Percentiles rank a stretch among this genome's conserved stretches.
phyloP scores from a whole-genome alignment of 768 basidiomycete genomes.

The Scleroderma bovista region DNA sequence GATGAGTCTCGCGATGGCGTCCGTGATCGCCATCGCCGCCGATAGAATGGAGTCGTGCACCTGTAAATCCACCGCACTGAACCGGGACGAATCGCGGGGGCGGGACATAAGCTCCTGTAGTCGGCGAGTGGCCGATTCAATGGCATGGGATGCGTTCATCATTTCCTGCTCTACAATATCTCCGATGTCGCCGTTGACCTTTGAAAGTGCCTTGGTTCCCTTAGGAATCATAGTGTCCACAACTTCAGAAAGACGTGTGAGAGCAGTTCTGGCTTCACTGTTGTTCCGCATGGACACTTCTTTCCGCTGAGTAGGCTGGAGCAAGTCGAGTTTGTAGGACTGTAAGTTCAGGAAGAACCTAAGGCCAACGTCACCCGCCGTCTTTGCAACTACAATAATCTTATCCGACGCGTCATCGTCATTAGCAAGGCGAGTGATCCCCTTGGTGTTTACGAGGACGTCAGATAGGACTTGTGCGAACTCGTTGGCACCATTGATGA shows the following conservation, averaged over 20 bases:
- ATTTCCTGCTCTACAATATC: conserved; percentile 97
- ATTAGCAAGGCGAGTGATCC: conserved; percentile 86
- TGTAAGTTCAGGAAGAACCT: conserved; percentile 94
- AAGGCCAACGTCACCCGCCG: conserved; percentile 81
- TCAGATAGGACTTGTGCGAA: conserved; percentile 91
- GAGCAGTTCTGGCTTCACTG: conserved; percentile 73
- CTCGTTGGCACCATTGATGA: conserved; percentile 96
- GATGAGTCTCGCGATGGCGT: conserved; percentile 90
- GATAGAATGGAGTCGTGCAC: conserved; percentile 97
- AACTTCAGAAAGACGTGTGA: conserved; percentile 80
- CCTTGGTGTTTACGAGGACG: conserved; percentile 90
- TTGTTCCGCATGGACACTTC: conserved; percentile 89
- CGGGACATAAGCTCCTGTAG: conserved; percentile 89
- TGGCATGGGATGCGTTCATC: conserved; percentile 86
- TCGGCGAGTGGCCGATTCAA: conserved; percentile 87
- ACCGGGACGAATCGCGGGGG: conserved; percentile 81
- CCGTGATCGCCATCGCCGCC: conserved; percentile 93
- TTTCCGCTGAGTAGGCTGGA: conserved; percentile 68
- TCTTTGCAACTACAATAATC: conserved; percentile 78
- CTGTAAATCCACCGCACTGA: conserved; percentile 87
- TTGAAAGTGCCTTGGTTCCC: conserved; percentile 65
- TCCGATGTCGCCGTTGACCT: conserved; percentile 88
- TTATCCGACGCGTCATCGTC: conserved; percentile 92
- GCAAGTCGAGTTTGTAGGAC: conserved; percentile 86
- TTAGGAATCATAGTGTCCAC: conserved; percentile 86